Base-by-base conservation (phyloP, 768 basidiomycete species). In the Holtermannia corniformis region DNA sequence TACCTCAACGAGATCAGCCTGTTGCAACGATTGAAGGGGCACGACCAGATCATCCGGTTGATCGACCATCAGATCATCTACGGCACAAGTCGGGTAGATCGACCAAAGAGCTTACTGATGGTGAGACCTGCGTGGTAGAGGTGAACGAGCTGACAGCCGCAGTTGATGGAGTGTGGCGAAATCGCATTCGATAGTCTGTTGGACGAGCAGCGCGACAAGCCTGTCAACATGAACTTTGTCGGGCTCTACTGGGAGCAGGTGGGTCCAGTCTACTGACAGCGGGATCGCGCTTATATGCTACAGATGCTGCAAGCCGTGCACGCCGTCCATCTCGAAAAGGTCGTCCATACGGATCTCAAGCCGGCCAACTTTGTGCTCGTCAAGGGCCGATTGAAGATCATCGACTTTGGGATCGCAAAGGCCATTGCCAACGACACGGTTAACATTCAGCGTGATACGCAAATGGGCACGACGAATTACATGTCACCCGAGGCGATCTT, bases 261-360 rank as follows among this genome's bases (percentile, higher is more conserved):
- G 55, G 22, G 78, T 70, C 16, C 2, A 14, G 20, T 41, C 26
- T 44, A 1, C 1, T 16, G 3, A 12, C 25, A 27, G 46, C 22
- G 23, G 48, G 43, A 20, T 19, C 22, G 47, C 42, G 44, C 46
- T 48, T 27, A 53, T 40, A 24, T 16, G n/a, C 27, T 48, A 19
- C 65, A 96, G 92, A 99, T 99, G 90, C 75, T 99, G 46, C 84
- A 95, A 77, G 92, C 92, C 0, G 93, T 99, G n/a, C 87, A 95
- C 54, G 85, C 96, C 51, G 93, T 96, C 49, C 93, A 99, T 65
- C 87, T 93, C 58, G 91, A 95, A 75, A 93, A 93, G 74, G 95
- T 99, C 56, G 93, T 99, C 2, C 93, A 99, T 73, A 93, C 92
- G 19, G 93, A 99, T 73, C 78, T 97, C 51, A 99, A 99, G 70